A percentile compares a stretch with the other conserved stretches of the same genome.
Evolutionary conservation across 495 filamentous ascomycete species (phyloP).

Genomic region (Penicillium atrosanguineum): DNA sequence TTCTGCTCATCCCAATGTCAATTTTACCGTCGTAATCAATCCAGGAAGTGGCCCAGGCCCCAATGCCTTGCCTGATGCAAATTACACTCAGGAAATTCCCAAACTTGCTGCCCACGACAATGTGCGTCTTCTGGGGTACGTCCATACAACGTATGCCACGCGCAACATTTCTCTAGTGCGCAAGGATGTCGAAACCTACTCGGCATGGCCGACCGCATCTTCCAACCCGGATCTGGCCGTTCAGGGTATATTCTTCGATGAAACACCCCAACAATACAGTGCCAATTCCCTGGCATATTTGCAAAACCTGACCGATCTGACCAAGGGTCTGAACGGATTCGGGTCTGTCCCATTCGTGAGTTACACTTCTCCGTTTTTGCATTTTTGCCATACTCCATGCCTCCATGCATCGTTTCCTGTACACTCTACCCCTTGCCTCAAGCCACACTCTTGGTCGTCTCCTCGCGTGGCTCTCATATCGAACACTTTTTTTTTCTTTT

Average conservation of each 20-base stretch:
- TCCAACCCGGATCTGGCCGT: constrained; percentile 36
- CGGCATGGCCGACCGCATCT: constrained; percentile 41
- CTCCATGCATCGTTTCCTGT: background rate
- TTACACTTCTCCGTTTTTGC: constrained; percentile 13
- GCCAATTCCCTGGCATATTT: constrained; percentile 34
- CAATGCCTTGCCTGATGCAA: constrained; percentile 42
- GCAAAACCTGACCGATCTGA: constrained; percentile 33
- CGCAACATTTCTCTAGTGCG: constrained; percentile 39
- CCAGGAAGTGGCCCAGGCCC: constrained; percentile 53
- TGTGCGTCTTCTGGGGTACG: constrained; percentile 54
- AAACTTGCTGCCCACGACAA: constrained; percentile 44
- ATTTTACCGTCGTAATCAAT: constrained; percentile 56
- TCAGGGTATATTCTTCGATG: constrained; percentile 49
- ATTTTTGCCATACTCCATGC: background rate
- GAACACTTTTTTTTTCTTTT: background rate
- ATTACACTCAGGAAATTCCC: constrained; percentile 50
- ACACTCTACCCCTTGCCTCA: constrained; percentile 5
- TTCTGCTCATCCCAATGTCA: constrained; percentile 38
- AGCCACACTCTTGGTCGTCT: background rate
- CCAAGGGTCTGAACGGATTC: constrained; percentile 32
- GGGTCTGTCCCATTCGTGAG: constrained; percentile 41
- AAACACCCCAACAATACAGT: constrained; percentile 45
- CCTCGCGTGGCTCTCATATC: background rate
- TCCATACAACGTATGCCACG: constrained; percentile 49
- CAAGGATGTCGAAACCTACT: constrained; percentile 47